Evolutionary conservation across 306 rosid species (phyloP), one percentile per base, ranked within the genome.

Genomic region (Quercus alba): DNA sequence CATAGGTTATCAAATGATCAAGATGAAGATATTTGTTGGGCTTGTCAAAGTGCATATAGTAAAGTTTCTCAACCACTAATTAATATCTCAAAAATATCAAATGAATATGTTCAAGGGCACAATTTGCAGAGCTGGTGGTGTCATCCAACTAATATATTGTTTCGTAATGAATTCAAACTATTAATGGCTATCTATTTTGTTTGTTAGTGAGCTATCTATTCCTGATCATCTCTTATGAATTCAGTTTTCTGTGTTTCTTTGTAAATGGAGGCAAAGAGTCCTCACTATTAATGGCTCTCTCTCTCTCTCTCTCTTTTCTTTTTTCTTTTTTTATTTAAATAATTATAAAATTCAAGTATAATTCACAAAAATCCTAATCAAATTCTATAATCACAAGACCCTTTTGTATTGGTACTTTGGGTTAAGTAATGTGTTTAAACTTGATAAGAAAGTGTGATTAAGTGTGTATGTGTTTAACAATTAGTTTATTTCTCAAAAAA

Each of bases 261-360:
- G 57, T 59, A 8, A 74, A 18, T 83, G 79, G 75, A 95, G 99
- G 74, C 23, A 13, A 51, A 38, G 77, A 90, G 98, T 75, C 1
- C 76, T 23, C 89, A 98, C 84, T 26, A 26, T 26, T 26, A 26
- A 26, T 26, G 28, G 28, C 10, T 5, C 2, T 9, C 49, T 5
- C 49, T 41, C 49, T 41, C 11, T 5, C 49, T 41, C 11, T 41
- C 0, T 41, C 2, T 9, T 3, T 9, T 3, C 0, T 3, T 41
- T 6, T 41, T 41, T 41, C 0, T 28, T 28, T 28, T 28, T 28
- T 0, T 31, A 31, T 31, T 31, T 31, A 31, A 9, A 1, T 41
- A 41, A 41, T 41, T 41, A 41, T 6, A 41, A 41, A 41, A 41
- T 41, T 9, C 49, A 41, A 41, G 49, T 2, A 41, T 41, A 41